phyloP scores from a whole-genome alignment of 2,329 filamentous ascomycete species.

The Diplodia scrobiculata region DNA sequence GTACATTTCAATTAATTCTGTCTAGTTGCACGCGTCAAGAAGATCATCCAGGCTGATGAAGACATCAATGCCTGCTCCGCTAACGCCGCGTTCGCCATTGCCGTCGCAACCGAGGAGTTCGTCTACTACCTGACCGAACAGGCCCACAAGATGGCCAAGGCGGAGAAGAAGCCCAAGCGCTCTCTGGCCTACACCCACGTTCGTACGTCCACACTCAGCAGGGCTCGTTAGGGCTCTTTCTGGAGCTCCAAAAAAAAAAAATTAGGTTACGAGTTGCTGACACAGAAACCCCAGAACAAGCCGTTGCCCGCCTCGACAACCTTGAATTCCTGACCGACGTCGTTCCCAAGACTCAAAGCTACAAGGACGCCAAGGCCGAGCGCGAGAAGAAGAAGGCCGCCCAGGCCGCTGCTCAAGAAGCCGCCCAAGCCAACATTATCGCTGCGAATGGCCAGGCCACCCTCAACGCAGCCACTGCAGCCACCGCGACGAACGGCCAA shows the following conservation, averaged over 20 bases:
- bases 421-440: constrained; percentile 4
- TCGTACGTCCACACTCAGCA: constrained; percentile 54
- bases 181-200: constrained; percentile 97
- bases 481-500: not conserved
- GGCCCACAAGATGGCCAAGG: constrained; percentile 82
- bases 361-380: constrained; percentile 72
- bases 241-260: constrained; percentile 16
- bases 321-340: constrained; percentile 93
- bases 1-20: not conserved
- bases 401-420: constrained; percentile 10
- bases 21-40: constrained; percentile 89
- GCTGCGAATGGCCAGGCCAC: constrained; percentile 24
- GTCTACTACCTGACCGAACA: constrained; percentile 87
- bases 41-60: constrained; percentile 85
- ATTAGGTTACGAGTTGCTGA: not conserved
- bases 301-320: constrained; percentile 84
- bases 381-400: constrained; percentile 46
- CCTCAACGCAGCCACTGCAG: not conserved
- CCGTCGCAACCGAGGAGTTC: constrained; percentile 92
- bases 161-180: constrained; percentile 86
- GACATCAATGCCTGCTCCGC: constrained; percentile 86
- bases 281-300: constrained; percentile 62
- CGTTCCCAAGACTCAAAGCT: constrained; percentile 81
- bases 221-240: too few species aligned
- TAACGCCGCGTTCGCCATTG: constrained; percentile 91